Evolutionary conservation across 2,329 filamentous ascomycete species (phyloP).

Genomic region (Sporothrix schenckii): DNA sequence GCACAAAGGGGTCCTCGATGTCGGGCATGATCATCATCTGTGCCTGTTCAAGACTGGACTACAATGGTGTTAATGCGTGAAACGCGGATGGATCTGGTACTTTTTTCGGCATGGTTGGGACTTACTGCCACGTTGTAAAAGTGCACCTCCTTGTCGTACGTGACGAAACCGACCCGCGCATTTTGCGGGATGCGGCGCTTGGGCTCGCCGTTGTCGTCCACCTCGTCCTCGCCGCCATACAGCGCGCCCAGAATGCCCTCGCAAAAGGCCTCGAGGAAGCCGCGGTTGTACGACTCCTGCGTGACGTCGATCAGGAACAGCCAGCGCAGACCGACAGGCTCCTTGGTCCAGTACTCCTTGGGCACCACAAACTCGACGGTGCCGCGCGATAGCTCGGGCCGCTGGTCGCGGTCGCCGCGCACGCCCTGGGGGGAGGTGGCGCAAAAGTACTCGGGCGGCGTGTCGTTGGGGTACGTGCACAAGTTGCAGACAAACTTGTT

Average conservation of each 20-base stretch:
- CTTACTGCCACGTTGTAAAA: constrained; percentile 92
- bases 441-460: constrained; percentile 87
- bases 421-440: constrained; percentile 85
- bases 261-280: constrained; percentile 87
- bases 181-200: constrained; percentile 70
- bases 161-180: constrained; percentile 90
- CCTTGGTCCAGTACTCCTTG: constrained; percentile 97
- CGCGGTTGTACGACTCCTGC: constrained; percentile 86
- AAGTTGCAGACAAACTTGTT: constrained; percentile 98
- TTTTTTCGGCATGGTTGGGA: constrained; percentile 35
- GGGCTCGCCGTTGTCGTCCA: constrained; percentile 56
- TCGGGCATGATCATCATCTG: constrained; percentile 99
- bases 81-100: no score
- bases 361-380: constrained; percentile 96
- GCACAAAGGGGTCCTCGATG: constrained; percentile 93
- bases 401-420: constrained; percentile 82
- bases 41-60: constrained; percentile 77
- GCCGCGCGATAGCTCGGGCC: constrained; percentile 85
- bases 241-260: constrained; percentile 83
- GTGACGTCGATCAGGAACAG: constrained; percentile 93
- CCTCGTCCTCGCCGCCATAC: constrained; percentile 68
- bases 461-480: constrained; percentile 96
- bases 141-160: constrained; percentile 94
- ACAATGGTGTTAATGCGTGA: background rate
- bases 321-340: constrained; percentile 84